A percentile compares a stretch with the other conserved stretches of the same genome.
phyloP scores from a whole-genome alignment of 768 basidiomycete genomes.

The Macrolepiota fuliginosa region DNA sequence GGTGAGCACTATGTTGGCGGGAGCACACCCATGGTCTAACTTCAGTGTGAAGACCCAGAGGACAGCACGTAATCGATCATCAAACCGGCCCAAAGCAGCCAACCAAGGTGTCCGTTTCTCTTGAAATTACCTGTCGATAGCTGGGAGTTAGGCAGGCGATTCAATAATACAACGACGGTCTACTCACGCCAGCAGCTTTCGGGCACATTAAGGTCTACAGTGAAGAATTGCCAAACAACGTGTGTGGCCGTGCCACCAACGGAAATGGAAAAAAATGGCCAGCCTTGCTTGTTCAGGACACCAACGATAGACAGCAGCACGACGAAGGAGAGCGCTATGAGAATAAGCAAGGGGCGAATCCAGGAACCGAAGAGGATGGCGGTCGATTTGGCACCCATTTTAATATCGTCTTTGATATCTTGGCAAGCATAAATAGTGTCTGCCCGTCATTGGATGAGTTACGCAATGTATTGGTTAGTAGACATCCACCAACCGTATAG shows the following conservation, averaged over 20 bases:
- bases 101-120: constrained; percentile 43
- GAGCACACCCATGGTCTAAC: neutral
- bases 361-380: constrained; percentile 67
- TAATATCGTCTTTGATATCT: constrained; percentile 72
- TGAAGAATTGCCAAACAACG: constrained; percentile 45
- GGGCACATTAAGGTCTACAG: constrained; percentile 39
- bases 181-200: constrained; percentile 47
- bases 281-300: constrained; percentile 48
- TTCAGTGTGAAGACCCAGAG: neutral
- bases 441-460: constrained; percentile 6
- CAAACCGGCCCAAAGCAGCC: constrained; percentile 45
- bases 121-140: constrained; percentile 40
- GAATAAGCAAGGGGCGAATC: constrained; percentile 54
- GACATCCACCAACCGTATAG: constrained; percentile 33
- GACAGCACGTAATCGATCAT: constrained; percentile 32
- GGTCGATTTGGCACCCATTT: constrained; percentile 73
- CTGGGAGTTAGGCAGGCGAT: neutral
- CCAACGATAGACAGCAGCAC: constrained; percentile 51
- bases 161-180: neutral
- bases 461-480: neutral
- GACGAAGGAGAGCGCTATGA: constrained; percentile 52
- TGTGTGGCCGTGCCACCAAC: constrained; percentile 43
- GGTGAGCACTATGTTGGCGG: neutral
- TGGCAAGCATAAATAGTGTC: constrained; percentile 79
- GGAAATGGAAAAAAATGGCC: constrained; percentile 42